These are phyloP conservation scores for Plectosphaerella plurivora DNA, from an alignment of 2,329 filamentous ascomycete species.

Conservation along the genomic window DNA sequence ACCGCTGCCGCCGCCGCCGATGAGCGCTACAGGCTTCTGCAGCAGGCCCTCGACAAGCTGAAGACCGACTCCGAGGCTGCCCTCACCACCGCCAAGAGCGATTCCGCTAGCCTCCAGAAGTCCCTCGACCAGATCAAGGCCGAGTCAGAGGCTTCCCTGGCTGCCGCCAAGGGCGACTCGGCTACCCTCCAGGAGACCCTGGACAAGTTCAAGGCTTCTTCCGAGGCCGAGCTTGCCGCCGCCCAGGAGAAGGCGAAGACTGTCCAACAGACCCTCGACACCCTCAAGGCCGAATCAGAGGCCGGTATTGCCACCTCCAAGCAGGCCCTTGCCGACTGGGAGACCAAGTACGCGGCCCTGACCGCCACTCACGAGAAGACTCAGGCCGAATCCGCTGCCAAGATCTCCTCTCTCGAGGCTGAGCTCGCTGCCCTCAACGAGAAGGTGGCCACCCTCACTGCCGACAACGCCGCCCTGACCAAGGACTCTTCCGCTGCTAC, in stretches of 20 bases:
- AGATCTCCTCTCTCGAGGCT: constrained; percentile 13
- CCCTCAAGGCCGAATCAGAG: constrained; percentile 19
- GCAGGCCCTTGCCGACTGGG: constrained; percentile 19
- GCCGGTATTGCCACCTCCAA: constrained; percentile 20
- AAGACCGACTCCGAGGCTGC: constrained; percentile 26
- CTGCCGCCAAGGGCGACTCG: constrained; percentile 22
- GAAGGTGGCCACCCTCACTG: constrained; percentile 12
- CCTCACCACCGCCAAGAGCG: constrained; percentile 20
- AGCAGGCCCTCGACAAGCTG: constrained; percentile 17
- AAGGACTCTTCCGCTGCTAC: constrained; percentile 20
- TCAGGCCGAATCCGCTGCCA: constrained; percentile 18
- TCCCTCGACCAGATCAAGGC: constrained; percentile 21
- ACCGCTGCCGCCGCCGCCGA: constrained; percentile 14
- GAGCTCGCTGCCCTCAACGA: constrained; percentile 16
- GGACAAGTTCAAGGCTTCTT: constrained; percentile 19
- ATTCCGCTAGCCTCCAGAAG: constrained; percentile 21
- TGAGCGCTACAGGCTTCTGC: constrained; percentile 12
- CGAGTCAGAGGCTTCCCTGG: constrained; percentile 24
- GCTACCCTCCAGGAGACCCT: constrained; percentile 10
- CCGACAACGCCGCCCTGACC: constrained; percentile 17
- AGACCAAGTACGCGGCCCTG: constrained; percentile 14
- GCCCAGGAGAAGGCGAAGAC: constrained; percentile 21
- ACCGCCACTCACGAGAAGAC: constrained; percentile 20
- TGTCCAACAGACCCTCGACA: constrained; percentile 11
- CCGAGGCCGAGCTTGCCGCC: constrained; percentile 19